These are phyloP conservation scores for Starmera stellimalicola DNA, from an alignment of 1,139 yeast genomes.

Conservation along the genomic window DNA sequence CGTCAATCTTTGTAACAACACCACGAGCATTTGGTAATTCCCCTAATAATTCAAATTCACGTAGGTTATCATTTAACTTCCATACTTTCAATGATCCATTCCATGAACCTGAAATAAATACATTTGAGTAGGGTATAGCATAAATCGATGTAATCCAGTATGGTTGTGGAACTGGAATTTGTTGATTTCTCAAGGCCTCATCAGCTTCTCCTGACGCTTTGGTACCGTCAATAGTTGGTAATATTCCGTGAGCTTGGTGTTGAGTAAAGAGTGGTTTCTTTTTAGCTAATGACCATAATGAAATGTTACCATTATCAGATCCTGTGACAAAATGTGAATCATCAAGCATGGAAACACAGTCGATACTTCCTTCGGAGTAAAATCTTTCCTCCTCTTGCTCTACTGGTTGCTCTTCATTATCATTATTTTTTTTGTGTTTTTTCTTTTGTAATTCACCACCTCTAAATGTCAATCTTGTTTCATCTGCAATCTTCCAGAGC, in stretches of 20 bases:
- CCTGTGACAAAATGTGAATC: constrained; percentile 92
- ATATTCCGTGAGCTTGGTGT: constrained; percentile 72
- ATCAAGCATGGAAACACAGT: constrained; percentile 84
- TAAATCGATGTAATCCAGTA: constrained; percentile 77
- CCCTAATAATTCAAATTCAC: constrained; percentile 50
- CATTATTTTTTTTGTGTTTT: constrained; percentile 28
- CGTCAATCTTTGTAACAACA: constrained; percentile 58
- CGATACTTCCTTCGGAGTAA: constrained; percentile 79
- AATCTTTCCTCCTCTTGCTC: constrained; percentile 28
- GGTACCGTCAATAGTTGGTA: constrained; percentile 37
- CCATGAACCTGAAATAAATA: constrained; percentile 85
- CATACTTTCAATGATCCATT: constrained; percentile 69
- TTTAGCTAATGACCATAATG: constrained; percentile 83
- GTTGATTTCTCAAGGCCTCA: constrained; percentile 30
- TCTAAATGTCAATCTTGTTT: constrained; percentile 84
- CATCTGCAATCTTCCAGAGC: constrained; percentile 95
- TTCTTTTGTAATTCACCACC: constrained; percentile 67
- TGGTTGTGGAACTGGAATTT: constrained; percentile 65
- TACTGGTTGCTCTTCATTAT: constrained; percentile 24
- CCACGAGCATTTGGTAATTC: constrained; percentile 57
- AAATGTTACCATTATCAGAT: constrained; percentile 82
- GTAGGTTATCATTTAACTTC: constrained; percentile 58
- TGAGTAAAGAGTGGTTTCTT: constrained; percentile 73
- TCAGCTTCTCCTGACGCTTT: constrained; percentile 64
- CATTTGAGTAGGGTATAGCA: constrained; percentile 84